Evolutionary conservation across 164 flowering plant genomes (phyloP).

Genomic region (Tetrastigma voinierianum): DNA sequence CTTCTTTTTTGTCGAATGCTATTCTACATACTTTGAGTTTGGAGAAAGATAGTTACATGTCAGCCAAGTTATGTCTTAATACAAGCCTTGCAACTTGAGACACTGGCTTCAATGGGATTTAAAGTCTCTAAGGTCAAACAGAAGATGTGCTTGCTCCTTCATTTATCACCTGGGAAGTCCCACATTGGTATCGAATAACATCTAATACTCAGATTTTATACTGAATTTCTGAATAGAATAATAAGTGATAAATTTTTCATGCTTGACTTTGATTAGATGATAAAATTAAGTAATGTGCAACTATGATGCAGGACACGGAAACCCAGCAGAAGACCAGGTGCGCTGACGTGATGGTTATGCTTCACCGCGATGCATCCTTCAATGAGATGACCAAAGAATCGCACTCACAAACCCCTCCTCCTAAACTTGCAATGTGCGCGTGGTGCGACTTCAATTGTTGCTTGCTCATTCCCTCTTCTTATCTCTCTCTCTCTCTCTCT

Average conservation of each 20-base stretch:
- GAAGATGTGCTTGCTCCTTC: too few relatives aligned
- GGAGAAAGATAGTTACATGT: neutral
- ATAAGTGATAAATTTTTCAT: too few relatives aligned
- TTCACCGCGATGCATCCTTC: conserved; percentile 74
- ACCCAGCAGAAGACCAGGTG: conserved; percentile 87
- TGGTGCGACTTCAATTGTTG: conserved; percentile 30
- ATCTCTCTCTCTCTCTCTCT: neutral
- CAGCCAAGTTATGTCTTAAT: neutral
- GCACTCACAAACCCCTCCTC: conserved; percentile 58
- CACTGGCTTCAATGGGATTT: neutral
- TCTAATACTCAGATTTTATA: too few relatives aligned
- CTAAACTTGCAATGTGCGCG: conserved; percentile 62
- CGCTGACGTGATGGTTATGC: conserved; percentile 90
- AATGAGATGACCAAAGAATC: conserved; percentile 64
- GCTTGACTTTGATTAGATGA: neutral
- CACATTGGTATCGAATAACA: too few relatives aligned
- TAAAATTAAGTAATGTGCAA: neutral
- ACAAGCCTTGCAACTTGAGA: neutral
- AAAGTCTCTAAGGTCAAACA: neutral
- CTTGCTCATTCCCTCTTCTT: neutral
- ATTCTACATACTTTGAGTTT: neutral
- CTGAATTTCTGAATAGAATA: too few relatives aligned
- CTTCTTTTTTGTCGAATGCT: neutral
- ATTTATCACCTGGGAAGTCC: too few relatives aligned
- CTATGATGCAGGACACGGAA: conserved; percentile 67